Conservation (phyloP, 2,329 filamentous ascomycete genomes). For the Pseudofabraea citricarpa region DNA sequence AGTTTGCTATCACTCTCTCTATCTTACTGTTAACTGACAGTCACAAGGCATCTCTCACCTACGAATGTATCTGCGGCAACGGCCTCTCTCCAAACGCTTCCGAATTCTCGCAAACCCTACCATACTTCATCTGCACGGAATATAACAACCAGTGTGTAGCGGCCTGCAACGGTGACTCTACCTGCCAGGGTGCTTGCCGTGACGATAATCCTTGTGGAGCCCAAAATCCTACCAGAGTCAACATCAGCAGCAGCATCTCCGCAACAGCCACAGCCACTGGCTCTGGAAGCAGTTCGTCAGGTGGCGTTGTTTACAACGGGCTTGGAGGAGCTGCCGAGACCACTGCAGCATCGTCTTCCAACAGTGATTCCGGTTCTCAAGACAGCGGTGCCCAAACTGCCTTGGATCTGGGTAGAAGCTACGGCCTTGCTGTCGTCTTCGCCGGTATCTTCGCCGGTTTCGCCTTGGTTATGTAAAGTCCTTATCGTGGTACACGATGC, state of each 20-base stretch:
- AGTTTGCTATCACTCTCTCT: constrained; percentile 17
- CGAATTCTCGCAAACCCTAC: constrained; percentile 73
- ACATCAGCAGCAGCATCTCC: constrained; percentile 42
- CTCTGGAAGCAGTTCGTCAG: constrained; percentile 25
- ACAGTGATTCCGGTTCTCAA: constrained; percentile 16
- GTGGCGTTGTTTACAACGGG: constrained; percentile 35
- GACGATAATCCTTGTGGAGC: constrained; percentile 70
- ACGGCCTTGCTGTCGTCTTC: constrained; percentile 49
- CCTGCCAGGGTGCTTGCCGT: constrained; percentile 58
- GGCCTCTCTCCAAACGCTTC: constrained; percentile 64
- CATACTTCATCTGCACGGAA: constrained; percentile 70
- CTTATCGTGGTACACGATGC: too few relatives aligned
- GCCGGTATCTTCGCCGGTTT: constrained; percentile 54
- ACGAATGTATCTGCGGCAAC: constrained; percentile 67
- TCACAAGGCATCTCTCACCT: constrained; percentile 53
- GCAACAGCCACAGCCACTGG: constrained; percentile 34
- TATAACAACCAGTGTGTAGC: constrained; percentile 65
- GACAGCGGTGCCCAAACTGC: constrained; percentile 31
- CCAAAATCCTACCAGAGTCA: constrained; percentile 53
- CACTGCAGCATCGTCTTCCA: constrained; percentile 13
- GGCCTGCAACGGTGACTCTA: constrained; percentile 49
- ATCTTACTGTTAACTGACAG: not conserved
- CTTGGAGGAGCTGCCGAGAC: constrained; percentile 32
- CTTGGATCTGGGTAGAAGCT: constrained; percentile 48
- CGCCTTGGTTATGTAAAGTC: constrained; percentile 42